These are phyloP conservation scores for Mariannaea elegans DNA, from an alignment of 2,329 filamentous ascomycete species.

Conservation along the genomic window DNA sequence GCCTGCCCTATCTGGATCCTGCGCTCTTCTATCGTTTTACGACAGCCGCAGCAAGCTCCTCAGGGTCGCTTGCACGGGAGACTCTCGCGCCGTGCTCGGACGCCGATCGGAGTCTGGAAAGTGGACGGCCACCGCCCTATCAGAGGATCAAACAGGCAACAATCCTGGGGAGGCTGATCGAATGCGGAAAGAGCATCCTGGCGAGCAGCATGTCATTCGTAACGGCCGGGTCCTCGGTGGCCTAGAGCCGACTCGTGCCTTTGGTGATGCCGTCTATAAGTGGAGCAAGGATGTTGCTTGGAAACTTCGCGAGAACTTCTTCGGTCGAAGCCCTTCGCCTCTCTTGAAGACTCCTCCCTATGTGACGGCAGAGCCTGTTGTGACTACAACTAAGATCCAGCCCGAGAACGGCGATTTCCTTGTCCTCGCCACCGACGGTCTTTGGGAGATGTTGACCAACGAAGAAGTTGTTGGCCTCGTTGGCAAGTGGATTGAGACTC, in stretches of 20 bases:
- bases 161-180: conserved; percentile 86
- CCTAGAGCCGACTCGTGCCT: conserved; percentile 91
- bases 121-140: conserved; percentile 91
- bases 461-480: conserved; percentile 97
- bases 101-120: conserved; percentile 81
- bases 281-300: conserved; percentile 89
- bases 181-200: conserved; percentile 85
- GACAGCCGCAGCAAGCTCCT: conserved; percentile 87
- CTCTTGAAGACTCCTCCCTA: conserved; percentile 92
- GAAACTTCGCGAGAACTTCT: conserved; percentile 85
- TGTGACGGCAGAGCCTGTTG: conserved; percentile 93
- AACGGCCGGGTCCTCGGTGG: conserved; percentile 93
- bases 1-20: conserved; percentile 95
- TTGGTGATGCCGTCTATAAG: conserved; percentile 97
- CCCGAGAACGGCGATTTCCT: conserved; percentile 93
- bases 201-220: conserved; percentile 85
- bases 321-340: conserved; percentile 80
- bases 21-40: conserved; percentile 95
- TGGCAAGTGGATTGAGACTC: conserved; percentile 93
- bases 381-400: conserved; percentile 91
- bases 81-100: conserved; percentile 93
- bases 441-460: conserved; percentile 99
- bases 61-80: conserved; percentile 93
- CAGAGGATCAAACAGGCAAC: conserved; percentile 91
- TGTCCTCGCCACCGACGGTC: conserved; percentile 93